Base-by-base conservation (phyloP, 1,139 yeast genomes). In the Kurtzmaniella quercitrusa region DNA sequence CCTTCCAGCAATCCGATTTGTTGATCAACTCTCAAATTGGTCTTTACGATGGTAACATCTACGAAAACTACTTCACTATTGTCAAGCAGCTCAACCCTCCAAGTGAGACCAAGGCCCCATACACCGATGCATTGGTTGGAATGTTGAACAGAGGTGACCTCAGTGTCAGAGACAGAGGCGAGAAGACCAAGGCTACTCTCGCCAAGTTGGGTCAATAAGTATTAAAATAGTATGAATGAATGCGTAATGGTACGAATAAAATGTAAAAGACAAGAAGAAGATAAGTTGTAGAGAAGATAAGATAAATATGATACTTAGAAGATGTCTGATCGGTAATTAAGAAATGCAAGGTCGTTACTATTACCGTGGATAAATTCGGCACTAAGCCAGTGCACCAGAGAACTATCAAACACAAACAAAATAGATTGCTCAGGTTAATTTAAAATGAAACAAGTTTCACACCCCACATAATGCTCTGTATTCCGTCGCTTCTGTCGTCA, bases 1-100 rank as follows among this genome's bases (percentile, higher is more conserved):
- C 77, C n/a, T 73, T 73, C 74, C 74, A 71, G 54, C 64, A 60
- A 50, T 61, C 74, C 34, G 78, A 73, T 54, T 68, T 65, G 66
- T 53, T 68, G 54, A 58, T 73, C 48, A 70, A 72, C 58, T 68
- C 78, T 9, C 60, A 66, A 42, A 63, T 73, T 48, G 78, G 77
- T 49, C 61, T 58, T 42, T 71, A 63, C 52, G 73, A 71, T 48
- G 78, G 78, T 51, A 66, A 73, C 56, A 58, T 73, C 49, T 73
- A 73, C 52, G 76, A 70, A 51, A 72, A 73, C 58, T 73, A 70
- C 62, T 71, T 68, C 57, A 61, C 56, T 37, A 57, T 59, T 36
- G 73, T 72, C 44, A 69, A 70, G 57, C 48, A 49, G 11, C 55
- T 55, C 49, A 70, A 72, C 52, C 74, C 75, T 34, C 71, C 73